Evolutionary conservation across 1,139 yeast species (phyloP), one percentile per base, ranked within the genome.

Genomic region (Pichia sp.): DNA sequence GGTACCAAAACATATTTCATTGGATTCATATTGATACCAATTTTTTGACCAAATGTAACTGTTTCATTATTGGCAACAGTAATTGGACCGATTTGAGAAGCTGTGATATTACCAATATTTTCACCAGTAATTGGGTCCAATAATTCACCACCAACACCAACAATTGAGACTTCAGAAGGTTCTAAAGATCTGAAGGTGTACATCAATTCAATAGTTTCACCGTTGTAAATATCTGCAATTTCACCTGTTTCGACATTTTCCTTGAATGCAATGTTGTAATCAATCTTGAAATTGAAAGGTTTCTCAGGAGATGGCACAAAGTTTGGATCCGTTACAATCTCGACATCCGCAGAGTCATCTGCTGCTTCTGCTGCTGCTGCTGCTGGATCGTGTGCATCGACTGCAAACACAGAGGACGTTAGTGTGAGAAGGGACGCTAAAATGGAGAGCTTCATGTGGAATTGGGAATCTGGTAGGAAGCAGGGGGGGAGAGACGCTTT

Each of bases 71-170:
- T 63, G 31, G 62, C 63, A 44, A 81, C 64, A 5, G 62, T 51
- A 41, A 80, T 46, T 12, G 93, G 86, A 10, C 84, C 93, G 42
- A 84, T 64, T 44, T 74, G 67, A 41, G 77, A 73, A 35, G 77
- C 72, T 26, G 93, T 77, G 57, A 85, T 67, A 58, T 83, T 82
- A 51, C 79, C 76, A 43, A 64, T 60, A 46, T 68, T 54, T 44
- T 69, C 68, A 50, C 77, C 73, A 43, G 71, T 69, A 47, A 64
- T 65, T 23, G 82, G 74, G 49, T 79, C 74, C 44, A 71, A 67
- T 61, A 85, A 71, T 38, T 74, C 61, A 40, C 95, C 95, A 45
- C 89, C 86, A 41, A 81, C 76, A 39, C 89, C 95, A 38, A 81
- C 76, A 42, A 86, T 64, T 20, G 75, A 67, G 37, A 73, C 63